phyloP scores from a whole-genome alignment of 441 rosid species.

The Gossypium trilobum region DNA sequence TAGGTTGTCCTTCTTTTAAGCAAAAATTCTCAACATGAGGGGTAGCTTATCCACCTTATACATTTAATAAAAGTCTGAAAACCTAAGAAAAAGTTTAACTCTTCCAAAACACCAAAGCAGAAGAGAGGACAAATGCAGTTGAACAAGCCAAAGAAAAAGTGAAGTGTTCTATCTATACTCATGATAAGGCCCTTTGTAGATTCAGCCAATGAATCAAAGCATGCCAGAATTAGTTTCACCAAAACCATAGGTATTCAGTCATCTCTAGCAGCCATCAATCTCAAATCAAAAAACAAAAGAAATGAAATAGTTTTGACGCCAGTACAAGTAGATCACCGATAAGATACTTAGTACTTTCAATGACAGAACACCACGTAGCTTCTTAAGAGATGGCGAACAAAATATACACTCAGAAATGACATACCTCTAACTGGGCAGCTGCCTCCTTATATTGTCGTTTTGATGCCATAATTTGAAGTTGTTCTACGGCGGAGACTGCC shows the following conservation, averaged over 20 bases:
- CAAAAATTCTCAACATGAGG: background rate
- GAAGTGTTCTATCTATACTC: background rate
- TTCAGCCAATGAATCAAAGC: background rate
- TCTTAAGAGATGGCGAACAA: background rate
- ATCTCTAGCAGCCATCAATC: background rate
- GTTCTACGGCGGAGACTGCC: conserved; percentile 98
- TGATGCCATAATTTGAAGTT: conserved; percentile 97
- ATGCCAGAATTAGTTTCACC: background rate
- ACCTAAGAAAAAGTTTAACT: background rate
- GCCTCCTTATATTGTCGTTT: conserved; percentile 96
- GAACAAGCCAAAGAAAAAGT: background rate
- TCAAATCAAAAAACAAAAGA: background rate
- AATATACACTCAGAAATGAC: background rate
- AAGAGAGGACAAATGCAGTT: background rate
- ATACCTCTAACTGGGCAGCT: conserved; percentile 98
- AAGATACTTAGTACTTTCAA: background rate
- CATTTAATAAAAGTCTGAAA: background rate
- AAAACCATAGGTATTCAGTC: conserved; percentile 3
- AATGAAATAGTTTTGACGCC: background rate
- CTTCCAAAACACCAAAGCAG: conserved; percentile 1
- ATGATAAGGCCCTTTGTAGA: background rate
- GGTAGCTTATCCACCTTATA: background rate
- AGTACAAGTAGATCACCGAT: background rate
- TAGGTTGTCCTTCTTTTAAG: background rate
- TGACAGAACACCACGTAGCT: background rate